Evolutionary conservation across 495 filamentous ascomycete species (phyloP).

Genomic region (Penicillium lagena): DNA sequence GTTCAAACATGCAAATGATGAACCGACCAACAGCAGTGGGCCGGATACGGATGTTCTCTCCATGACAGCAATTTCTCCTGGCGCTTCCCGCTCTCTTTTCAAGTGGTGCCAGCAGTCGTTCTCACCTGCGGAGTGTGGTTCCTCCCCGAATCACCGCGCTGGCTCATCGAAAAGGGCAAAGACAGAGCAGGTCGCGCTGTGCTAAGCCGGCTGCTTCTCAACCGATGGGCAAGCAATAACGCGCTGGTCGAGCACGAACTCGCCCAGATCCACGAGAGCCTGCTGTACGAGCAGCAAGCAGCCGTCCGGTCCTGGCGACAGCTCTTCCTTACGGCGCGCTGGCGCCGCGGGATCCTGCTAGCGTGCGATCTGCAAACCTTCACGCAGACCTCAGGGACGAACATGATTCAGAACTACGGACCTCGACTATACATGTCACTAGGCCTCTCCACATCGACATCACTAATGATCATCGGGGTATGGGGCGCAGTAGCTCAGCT

Average conservation of each 20-base stretch:
- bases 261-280: constrained; percentile 35
- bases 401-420: constrained; percentile 48
- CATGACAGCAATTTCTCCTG: constrained; percentile 43
- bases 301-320: constrained; percentile 33
- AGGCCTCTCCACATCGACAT: constrained; percentile 34
- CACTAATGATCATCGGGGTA: constrained; percentile 47
- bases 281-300: constrained; percentile 30
- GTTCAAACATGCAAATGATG: neutral
- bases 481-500: constrained; percentile 45
- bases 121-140: constrained; percentile 43
- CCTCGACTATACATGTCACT: constrained; percentile 43
- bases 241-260: constrained; percentile 41
- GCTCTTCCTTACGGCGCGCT: constrained; percentile 34
- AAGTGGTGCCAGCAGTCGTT: constrained; percentile 43
- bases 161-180: constrained; percentile 48
- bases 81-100: constrained; percentile 51
- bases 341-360: constrained; percentile 42
- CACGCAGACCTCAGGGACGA: constrained; percentile 46
- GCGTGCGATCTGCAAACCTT: constrained; percentile 49
- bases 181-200: constrained; percentile 33
- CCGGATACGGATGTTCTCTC: constrained; percentile 46
- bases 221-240: constrained; percentile 33
- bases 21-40: constrained; percentile 30
- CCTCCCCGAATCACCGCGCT: constrained; percentile 50
- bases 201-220: constrained; percentile 35